A percentile compares a stretch with the other conserved stretches of the same genome.
phyloP scores from a whole-genome alignment of 2,329 filamentous ascomycete species.

The Aspergillus aculeatinus region DNA sequence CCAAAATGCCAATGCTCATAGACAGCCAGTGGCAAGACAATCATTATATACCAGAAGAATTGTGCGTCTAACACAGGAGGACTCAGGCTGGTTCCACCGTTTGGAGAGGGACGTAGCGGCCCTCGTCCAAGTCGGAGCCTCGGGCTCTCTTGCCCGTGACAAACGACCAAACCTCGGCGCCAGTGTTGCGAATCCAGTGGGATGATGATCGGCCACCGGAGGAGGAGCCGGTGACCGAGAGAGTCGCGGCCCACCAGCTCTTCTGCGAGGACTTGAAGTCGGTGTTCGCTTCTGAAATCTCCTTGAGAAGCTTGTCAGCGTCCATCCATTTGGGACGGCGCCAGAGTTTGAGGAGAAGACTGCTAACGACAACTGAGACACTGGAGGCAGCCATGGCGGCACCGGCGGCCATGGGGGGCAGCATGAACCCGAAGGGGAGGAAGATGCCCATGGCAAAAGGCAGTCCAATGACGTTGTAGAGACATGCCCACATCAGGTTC shows the following conservation, averaged over 20 bases:
- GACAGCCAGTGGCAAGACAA: conserved; percentile 7
- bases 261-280: conserved; percentile 18
- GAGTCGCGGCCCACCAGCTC: conserved; percentile 34
- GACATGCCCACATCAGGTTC: conserved; percentile 87
- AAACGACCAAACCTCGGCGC: conserved; percentile 28
- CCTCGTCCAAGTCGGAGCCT: conserved; percentile 32
- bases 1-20: conserved; percentile 1
- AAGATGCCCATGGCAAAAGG: conserved; percentile 98
- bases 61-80: not conserved
- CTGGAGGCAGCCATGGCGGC: conserved; percentile 90
- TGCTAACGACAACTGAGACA: conserved; percentile 84
- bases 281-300: conserved; percentile 40
- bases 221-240: conserved; percentile 21
- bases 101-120: conserved; percentile 46
- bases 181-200: conserved; percentile 20
- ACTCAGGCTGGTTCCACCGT: conserved; percentile 42
- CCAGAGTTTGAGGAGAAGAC: conserved; percentile 84
- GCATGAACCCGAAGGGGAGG: conserved; percentile 75
- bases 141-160: conserved; percentile 28
- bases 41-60: not conserved
- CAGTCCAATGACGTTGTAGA: conserved; percentile 87
- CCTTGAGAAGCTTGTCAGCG: conserved; percentile 62
- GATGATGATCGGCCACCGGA: conserved; percentile 17
- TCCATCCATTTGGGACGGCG: conserved; percentile 83
- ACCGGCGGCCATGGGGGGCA: conserved; percentile 92